Percentiles rank a stretch among this genome's conserved stretches.
These are phyloP conservation scores for Ceratocystis cacaofunesta DNA, from an alignment of 2,329 filamentous ascomycete genomes.

Conservation along the genomic window DNA sequence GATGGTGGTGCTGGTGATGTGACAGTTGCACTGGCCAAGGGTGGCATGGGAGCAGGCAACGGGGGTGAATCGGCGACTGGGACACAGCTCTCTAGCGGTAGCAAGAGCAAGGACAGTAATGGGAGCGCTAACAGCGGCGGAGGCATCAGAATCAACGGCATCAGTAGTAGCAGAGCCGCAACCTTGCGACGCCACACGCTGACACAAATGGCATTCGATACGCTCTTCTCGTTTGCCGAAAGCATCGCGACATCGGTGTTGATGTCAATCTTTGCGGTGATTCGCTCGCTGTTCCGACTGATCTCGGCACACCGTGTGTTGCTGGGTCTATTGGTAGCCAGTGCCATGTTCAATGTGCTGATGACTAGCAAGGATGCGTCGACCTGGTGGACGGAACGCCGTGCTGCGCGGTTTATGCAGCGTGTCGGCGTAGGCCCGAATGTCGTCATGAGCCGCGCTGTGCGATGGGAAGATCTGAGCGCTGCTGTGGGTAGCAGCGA, in stretches of 20 bases:
- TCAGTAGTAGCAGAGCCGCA: slow-evolving; percentile 18
- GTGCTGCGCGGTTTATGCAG: slow-evolving; percentile 66
- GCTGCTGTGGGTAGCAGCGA: slow-evolving; percentile 34
- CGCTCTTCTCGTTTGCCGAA: slow-evolving; percentile 55
- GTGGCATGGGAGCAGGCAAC: background rate
- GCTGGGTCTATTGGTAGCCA: slow-evolving; percentile 58
- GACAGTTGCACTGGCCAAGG: background rate
- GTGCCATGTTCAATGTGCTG: slow-evolving; percentile 56
- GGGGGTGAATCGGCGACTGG: background rate
- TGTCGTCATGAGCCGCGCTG: slow-evolving; percentile 64
- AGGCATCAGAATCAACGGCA: background rate
- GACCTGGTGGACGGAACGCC: slow-evolving; percentile 75
- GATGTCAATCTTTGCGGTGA: slow-evolving; percentile 55
- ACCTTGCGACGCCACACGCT: slow-evolving; percentile 48
- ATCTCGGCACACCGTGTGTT: slow-evolving; percentile 61
- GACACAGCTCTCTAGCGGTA: background rate
- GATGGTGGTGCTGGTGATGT: slow-evolving; percentile 26
- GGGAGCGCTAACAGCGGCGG: background rate
- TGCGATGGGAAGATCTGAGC: slow-evolving; percentile 72
- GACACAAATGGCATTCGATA: slow-evolving; percentile 57
- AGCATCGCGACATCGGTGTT: slow-evolving; percentile 62
- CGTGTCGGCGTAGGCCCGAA: slow-evolving; percentile 68
- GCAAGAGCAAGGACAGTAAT: background rate
- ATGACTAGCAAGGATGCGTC: slow-evolving; percentile 59
- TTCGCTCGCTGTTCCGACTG: slow-evolving; percentile 52